Evolutionary conservation across 176 grass and related monocot species (phyloP).

Genomic region (Phragmites australis): DNA sequence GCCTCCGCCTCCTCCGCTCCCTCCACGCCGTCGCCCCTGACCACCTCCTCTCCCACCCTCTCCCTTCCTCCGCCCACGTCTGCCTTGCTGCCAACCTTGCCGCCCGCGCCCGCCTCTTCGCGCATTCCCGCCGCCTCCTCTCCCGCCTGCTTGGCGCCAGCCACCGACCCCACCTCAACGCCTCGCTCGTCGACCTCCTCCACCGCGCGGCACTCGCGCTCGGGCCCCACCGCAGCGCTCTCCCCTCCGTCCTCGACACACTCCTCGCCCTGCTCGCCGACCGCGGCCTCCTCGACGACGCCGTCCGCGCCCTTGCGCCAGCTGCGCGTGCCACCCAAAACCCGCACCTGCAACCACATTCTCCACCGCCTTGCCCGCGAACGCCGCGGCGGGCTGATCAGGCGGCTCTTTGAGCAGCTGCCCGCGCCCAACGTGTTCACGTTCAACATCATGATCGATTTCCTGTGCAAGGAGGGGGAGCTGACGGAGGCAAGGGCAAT

Average conservation of each 20-base stretch:
- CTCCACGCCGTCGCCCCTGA: constrained; percentile 32
- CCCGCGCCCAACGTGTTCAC: constrained; percentile 72
- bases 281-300: constrained; percentile 49
- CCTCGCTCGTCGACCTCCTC: constrained; percentile 55
- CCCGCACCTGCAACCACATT: constrained; percentile 91
- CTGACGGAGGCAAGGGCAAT: constrained; percentile 48
- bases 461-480: constrained; percentile 89
- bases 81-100: constrained; percentile 54
- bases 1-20: constrained; percentile 39
- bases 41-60: constrained; percentile 45
- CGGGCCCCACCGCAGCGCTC: constrained; percentile 41
- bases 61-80: constrained; percentile 49
- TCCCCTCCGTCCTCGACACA: constrained; percentile 44
- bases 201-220: constrained; percentile 35
- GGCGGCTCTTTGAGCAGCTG: constrained; percentile 64
- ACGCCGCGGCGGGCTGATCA: constrained; percentile 31
- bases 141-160: constrained; percentile 28
- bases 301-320: constrained; percentile 52
- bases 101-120: constrained; percentile 47
- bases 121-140: constrained; percentile 53
- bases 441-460: constrained; percentile 90
- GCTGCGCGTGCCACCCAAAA: constrained; percentile 62
- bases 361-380: constrained; percentile 61
- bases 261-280: constrained; percentile 55
- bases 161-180: constrained; percentile 34